These are phyloP conservation scores for Prototheca cutis DNA, from an alignment of 163 green algal species.

Conservation along the genomic window DNA sequence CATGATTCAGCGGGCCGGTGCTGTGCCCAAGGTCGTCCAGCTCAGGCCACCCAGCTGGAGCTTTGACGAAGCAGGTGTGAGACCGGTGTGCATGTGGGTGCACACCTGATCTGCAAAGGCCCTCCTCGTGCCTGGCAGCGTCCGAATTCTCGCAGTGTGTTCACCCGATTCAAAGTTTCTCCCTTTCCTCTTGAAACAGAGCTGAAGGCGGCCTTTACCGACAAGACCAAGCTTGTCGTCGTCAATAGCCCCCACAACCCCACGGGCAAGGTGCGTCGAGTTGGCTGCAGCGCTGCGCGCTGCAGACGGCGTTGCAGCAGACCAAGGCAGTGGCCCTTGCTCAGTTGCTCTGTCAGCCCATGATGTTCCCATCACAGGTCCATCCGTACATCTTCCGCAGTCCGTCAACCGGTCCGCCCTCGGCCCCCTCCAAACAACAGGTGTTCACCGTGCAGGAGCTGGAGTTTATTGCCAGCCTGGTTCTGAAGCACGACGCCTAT, in stretches of 20 bases:
- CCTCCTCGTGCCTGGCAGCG: too few relatives aligned
- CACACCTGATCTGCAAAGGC: too few relatives aligned
- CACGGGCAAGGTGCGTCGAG: constrained; percentile 41
- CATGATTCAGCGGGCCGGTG: constrained; percentile 37
- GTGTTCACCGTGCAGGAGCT: constrained; percentile 63
- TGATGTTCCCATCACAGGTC: too few relatives aligned
- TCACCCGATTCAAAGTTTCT: too few relatives aligned
- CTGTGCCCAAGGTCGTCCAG: constrained; percentile 37
- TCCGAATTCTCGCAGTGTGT: too few relatives aligned
- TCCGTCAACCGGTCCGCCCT: too few relatives aligned
- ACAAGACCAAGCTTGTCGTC: constrained; percentile 56
- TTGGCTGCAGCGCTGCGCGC: not conserved
- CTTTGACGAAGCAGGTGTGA: constrained; percentile 17
- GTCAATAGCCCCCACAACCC: constrained; percentile 84
- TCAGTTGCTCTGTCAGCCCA: not conserved
- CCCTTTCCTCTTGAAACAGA: too few relatives aligned
- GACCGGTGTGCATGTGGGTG: too few relatives aligned
- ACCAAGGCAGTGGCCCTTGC: not conserved
- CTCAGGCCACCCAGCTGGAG: constrained; percentile 44
- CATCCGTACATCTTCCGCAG: not conserved
- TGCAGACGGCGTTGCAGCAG: not conserved
- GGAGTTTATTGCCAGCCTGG: constrained; percentile 51
- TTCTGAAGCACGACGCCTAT: constrained; percentile 43
- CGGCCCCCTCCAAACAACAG: too few relatives aligned
- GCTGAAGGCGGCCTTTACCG: constrained; percentile 48